These are phyloP conservation scores for Curvularia spicifera DNA, from an alignment of 2,329 filamentous ascomycete species.

Conservation along the genomic window DNA sequence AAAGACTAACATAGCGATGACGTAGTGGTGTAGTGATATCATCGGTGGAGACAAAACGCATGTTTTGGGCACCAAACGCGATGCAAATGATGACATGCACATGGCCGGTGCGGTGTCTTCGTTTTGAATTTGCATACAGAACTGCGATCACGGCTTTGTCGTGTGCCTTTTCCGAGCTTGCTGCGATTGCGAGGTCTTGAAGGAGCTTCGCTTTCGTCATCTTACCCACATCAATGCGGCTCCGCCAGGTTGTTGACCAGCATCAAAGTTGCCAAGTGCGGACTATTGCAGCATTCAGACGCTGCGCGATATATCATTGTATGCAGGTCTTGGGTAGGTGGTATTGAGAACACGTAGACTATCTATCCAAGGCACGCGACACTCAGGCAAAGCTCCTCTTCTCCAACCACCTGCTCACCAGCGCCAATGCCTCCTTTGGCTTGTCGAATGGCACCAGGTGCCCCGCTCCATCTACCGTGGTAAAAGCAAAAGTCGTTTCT, in stretches of 20 bases:
- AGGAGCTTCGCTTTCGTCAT: constrained; percentile 12
- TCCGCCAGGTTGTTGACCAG: not conserved
- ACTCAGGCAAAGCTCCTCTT: constrained; percentile 39
- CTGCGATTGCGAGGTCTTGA: constrained; percentile 4
- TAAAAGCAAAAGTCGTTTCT: constrained; percentile 44
- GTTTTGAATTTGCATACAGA: constrained; percentile 9
- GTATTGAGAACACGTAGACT: not conserved
- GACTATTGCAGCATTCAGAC: not conserved
- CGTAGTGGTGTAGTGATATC: constrained; percentile 33
- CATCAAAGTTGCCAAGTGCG: not conserved
- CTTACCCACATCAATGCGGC: constrained; percentile 3
- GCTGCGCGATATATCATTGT: not conserved
- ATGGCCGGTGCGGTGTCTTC: constrained; percentile 12
- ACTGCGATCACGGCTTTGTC: constrained; percentile 1
- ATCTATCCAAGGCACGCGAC: constrained; percentile 3
- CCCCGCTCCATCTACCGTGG: constrained; percentile 50
- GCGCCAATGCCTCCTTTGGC: constrained; percentile 38
- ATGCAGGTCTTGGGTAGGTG: not conserved
- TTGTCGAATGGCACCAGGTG: constrained; percentile 52
- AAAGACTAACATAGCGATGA: constrained; percentile 27
- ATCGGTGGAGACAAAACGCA: constrained; percentile 32
- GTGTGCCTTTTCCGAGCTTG: not conserved
- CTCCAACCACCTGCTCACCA: constrained; percentile 41
- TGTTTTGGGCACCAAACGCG: constrained; percentile 24
- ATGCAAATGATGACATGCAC: constrained; percentile 20